These are phyloP conservation scores for Eimeria mitis DNA, from an alignment of 169 alveolate species.

Conservation along the genomic window DNA sequence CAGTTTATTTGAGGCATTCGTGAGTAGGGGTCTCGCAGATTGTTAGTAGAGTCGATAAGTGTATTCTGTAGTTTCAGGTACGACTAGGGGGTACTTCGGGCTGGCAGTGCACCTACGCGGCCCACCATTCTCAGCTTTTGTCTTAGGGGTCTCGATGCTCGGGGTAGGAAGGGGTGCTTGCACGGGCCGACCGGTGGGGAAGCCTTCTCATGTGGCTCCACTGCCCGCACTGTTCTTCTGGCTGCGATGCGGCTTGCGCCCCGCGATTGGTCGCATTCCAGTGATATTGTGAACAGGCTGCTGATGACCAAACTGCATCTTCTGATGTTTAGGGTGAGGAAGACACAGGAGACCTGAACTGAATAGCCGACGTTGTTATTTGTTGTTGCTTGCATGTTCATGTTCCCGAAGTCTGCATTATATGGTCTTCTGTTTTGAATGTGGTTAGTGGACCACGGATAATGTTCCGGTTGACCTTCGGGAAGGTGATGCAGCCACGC, in stretches of 20 bases:
- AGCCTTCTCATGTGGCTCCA: not conserved
- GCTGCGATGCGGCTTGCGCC: not conserved
- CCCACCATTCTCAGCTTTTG: not conserved
- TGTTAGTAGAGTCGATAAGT: not conserved
- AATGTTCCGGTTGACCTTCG: no score
- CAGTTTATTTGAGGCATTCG: not conserved
- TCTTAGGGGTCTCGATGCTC: not conserved
- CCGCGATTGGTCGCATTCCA: not conserved
- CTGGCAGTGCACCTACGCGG: not conserved
- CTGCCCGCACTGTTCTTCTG: not conserved
- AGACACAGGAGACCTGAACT: conserved; percentile 32
- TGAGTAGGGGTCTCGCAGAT: not conserved
- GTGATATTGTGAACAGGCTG: not conserved
- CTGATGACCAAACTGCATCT: not conserved
- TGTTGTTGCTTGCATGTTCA: not conserved
- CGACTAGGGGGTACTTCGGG: not conserved
- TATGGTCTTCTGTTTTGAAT: no score
- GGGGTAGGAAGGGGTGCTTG: no score
- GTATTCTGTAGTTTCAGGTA: not conserved
- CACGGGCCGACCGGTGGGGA: no score
- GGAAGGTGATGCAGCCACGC: no score
- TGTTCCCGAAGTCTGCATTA: not conserved
- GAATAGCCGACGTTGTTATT: not conserved
- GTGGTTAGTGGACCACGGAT: no score
- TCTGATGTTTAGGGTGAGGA: conserved; percentile 6